These are phyloP conservation scores for Pichia inconspicua DNA, from an alignment of 1,139 yeast genomes.

Conservation along the genomic window DNA sequence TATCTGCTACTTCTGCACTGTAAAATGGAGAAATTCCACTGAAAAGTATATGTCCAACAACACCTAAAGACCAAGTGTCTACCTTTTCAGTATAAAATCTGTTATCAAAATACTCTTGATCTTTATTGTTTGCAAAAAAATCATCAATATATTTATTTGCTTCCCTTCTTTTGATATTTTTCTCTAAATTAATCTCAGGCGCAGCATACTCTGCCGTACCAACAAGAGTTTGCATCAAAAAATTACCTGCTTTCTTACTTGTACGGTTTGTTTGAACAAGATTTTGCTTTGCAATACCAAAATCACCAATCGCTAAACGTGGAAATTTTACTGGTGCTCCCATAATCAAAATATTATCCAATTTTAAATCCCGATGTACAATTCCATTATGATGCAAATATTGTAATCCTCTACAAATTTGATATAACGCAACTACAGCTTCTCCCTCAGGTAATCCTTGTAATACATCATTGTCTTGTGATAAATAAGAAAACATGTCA, in stretches of 20 bases:
- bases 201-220: slow-evolving; percentile 68
- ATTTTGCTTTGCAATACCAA: slow-evolving; percentile 50
- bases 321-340: slow-evolving; percentile 45
- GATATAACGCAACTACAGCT: slow-evolving; percentile 45
- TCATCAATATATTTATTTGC: slow-evolving; percentile 1
- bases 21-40: slow-evolving; percentile 60
- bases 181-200: slow-evolving; percentile 47
- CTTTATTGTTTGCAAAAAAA: not conserved
- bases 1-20: slow-evolving; percentile 27
- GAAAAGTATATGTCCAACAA: slow-evolving; percentile 46
- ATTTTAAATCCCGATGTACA: slow-evolving; percentile 48
- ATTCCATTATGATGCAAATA: slow-evolving; percentile 46
- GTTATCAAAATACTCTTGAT: not conserved
- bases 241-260: not conserved
- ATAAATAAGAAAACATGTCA: slow-evolving; percentile 54
- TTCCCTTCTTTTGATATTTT: not conserved
- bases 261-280: not conserved
- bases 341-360: slow-evolving; percentile 57
- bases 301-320: slow-evolving; percentile 52
- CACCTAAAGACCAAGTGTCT: slow-evolving; percentile 64
- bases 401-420: slow-evolving; percentile 44
- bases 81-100: slow-evolving; percentile 42
- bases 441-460: slow-evolving; percentile 47
- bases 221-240: slow-evolving; percentile 47
- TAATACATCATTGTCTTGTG: slow-evolving; percentile 34